phyloP scores from a whole-genome alignment of 2,329 filamentous ascomycete species.

The Fusarium sp. region DNA sequence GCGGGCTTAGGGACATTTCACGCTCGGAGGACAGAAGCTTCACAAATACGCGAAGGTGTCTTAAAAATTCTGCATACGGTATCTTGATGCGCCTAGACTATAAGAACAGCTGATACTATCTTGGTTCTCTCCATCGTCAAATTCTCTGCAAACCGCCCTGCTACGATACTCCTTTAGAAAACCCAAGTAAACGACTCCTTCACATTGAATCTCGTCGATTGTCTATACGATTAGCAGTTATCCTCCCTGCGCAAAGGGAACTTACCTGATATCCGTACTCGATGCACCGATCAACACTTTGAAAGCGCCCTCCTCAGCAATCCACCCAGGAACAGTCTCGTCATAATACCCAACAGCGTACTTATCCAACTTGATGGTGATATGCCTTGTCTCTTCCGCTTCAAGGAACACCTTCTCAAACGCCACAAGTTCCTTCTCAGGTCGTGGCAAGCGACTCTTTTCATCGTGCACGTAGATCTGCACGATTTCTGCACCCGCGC shows the following conservation, averaged over 20 bases:
- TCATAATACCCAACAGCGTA: constrained; percentile 70
- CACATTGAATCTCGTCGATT: constrained; percentile 63
- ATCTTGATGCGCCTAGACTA: neutral
- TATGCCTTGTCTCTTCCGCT: constrained; percentile 62
- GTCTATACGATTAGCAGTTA: constrained; percentile 47
- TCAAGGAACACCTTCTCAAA: constrained; percentile 71
- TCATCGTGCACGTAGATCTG: constrained; percentile 74
- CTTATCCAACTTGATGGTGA: constrained; percentile 57
- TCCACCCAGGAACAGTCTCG: constrained; percentile 64
- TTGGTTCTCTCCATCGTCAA: neutral
- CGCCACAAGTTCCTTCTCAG: constrained; percentile 74
- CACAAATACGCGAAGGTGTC: neutral
- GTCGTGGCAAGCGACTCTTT: constrained; percentile 68
- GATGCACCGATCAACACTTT: constrained; percentile 68
- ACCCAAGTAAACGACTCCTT: constrained; percentile 72
- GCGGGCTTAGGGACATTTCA: neutral
- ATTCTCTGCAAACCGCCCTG: neutral
- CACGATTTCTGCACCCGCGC: constrained; percentile 68
- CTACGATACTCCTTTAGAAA: constrained; percentile 51
- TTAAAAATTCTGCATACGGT: neutral
- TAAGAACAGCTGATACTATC: neutral
- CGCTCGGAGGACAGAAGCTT: neutral
- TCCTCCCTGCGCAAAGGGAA: neutral
- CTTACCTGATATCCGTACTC: constrained; percentile 69
- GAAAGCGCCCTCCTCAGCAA: constrained; percentile 71